These are phyloP conservation scores for Globisporangium carolinianum DNA, from an alignment of 352 stramenopile genomes.

Conservation along the genomic window DNA sequence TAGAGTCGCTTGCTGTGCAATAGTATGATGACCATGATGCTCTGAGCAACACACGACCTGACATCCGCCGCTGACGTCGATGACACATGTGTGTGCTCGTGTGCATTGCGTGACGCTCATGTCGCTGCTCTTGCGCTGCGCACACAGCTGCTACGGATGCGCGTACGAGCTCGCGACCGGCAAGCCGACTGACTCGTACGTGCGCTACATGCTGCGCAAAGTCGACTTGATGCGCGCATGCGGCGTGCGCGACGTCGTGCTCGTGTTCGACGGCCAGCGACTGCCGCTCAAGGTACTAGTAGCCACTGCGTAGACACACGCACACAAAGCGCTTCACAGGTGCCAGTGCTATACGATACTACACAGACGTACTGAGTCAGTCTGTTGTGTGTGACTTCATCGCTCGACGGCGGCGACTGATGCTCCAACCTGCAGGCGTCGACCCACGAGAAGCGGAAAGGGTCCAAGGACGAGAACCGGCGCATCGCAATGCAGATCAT, in stretches of 20 bases:
- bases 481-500: slow-evolving; percentile 43
- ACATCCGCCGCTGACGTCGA: too few species aligned
- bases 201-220: slow-evolving; percentile 72
- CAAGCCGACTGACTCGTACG: slow-evolving; percentile 53
- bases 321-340: too few species aligned
- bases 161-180: slow-evolving; percentile 68
- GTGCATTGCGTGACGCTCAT: not conserved
- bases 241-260: slow-evolving; percentile 44
- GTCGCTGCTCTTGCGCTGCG: not conserved
- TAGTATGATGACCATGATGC: not conserved
- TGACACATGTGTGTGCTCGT: too few species aligned
- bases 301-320: slow-evolving; percentile 4
- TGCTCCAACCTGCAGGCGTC: slow-evolving; percentile 23
- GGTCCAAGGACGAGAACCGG: slow-evolving; percentile 49
- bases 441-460: slow-evolving; percentile 60
- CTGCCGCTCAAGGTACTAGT: slow-evolving; percentile 48
- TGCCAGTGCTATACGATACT: too few species aligned
- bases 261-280: slow-evolving; percentile 74
- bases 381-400: too few species aligned
- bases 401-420: too few species aligned
- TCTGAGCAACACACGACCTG: too few species aligned
- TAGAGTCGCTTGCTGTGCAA: too few species aligned
- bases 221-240: slow-evolving; percentile 51
- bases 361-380: too few species aligned
- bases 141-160: slow-evolving; percentile 62